Evolutionary conservation across 768 basidiomycete genomes (phyloP).

Genomic region (Mycena pura): DNA sequence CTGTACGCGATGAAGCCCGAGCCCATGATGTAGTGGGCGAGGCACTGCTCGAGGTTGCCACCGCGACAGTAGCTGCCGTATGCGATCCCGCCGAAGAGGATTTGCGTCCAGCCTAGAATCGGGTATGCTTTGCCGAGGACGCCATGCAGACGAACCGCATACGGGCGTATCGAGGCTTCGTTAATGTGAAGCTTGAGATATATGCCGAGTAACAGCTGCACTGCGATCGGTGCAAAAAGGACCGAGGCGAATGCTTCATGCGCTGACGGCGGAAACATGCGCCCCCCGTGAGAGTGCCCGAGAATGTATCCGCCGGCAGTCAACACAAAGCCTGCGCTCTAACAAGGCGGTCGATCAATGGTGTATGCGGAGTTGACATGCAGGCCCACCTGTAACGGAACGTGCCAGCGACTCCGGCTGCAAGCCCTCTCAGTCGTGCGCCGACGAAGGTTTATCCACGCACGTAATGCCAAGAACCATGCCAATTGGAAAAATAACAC

Average conservation of each 20-base stretch:
- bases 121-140: slow-evolving; percentile 87
- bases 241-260: slow-evolving; percentile 77
- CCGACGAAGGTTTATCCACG: background rate
- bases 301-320: slow-evolving; percentile 79
- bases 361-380: background rate
- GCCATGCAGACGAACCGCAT: slow-evolving; percentile 73
- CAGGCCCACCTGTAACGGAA: slow-evolving; percentile 76
- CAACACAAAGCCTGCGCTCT: slow-evolving; percentile 73
- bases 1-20: slow-evolving; percentile 91
- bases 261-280: slow-evolving; percentile 74
- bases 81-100: slow-evolving; percentile 83
- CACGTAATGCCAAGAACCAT: slow-evolving; percentile 75
- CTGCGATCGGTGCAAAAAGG: slow-evolving; percentile 65
- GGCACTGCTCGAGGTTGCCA: slow-evolving; percentile 82
- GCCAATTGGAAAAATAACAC: slow-evolving; percentile 83
- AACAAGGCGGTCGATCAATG: background rate
- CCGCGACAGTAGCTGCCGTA: slow-evolving; percentile 81
- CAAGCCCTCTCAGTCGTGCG: background rate
- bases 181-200: slow-evolving; percentile 94
- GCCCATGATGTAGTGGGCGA: slow-evolving; percentile 91
- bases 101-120: slow-evolving; percentile 87
- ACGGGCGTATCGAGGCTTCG: slow-evolving; percentile 75
- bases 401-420: slow-evolving; percentile 83
- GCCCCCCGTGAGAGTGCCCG: slow-evolving; percentile 87
- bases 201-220: slow-evolving; percentile 76